A percentile compares a stretch with the other conserved stretches of the same genome.
Evolutionary conservation across 352 stramenopile genomes (phyloP).

Genomic region (Phytophthora uliginosa): DNA sequence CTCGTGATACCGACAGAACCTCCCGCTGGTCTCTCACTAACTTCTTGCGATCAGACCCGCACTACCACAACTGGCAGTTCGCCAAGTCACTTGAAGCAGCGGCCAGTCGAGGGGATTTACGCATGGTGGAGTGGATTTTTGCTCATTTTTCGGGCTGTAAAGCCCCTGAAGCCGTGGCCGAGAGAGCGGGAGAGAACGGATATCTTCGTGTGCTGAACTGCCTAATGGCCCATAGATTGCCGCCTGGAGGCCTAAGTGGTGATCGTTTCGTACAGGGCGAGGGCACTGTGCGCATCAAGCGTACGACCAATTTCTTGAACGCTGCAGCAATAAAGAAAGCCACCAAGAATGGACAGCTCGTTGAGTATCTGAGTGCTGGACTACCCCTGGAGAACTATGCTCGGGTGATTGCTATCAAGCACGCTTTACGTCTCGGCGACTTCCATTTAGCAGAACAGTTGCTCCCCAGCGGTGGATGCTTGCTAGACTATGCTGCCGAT

Average conservation of each 20-base stretch:
- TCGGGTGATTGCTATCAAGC: background rate
- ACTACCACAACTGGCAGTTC: slow-evolving; percentile 16
- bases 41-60: slow-evolving; percentile 11
- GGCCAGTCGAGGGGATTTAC: background rate
- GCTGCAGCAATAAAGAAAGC: background rate
- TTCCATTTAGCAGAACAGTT: slow-evolving; percentile 2
- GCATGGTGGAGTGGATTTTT: slow-evolving; percentile 16
- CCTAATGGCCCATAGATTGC: slow-evolving; percentile 1
- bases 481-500: background rate
- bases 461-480: background rate
- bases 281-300: background rate
- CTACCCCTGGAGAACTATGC: background rate
- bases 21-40: slow-evolving; percentile 20
- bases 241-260: background rate
- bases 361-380: slow-evolving; percentile 4
- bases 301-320: background rate
- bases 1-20: background rate
- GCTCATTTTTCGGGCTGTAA: slow-evolving; percentile 11
- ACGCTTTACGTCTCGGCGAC: slow-evolving; percentile 4
- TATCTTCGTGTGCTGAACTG: slow-evolving; percentile 8
- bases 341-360: slow-evolving; percentile 12
- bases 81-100: slow-evolving; percentile 2
- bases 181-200: background rate
- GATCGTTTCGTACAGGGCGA: background rate
- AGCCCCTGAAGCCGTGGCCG: background rate